These are phyloP conservation scores for Endotrypanum monterogeii DNA, from an alignment of 208 protist genomes.

Conservation along the genomic window DNA sequence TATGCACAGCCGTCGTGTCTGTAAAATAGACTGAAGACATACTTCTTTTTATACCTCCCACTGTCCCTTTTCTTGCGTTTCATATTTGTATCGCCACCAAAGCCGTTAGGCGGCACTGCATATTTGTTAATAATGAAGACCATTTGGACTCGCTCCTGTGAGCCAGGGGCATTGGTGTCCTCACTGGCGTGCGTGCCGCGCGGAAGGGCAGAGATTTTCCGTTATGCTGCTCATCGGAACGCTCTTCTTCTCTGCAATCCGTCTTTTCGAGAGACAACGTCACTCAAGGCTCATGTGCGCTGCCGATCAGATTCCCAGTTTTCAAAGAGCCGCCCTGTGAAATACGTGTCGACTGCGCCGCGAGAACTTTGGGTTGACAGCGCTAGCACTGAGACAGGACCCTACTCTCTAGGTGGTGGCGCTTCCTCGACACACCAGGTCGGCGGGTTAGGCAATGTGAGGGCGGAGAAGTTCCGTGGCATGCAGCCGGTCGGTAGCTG, in stretches of 20 bases:
- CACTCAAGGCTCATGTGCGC: background rate
- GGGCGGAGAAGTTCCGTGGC: background rate
- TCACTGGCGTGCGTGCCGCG: background rate
- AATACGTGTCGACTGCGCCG: slow-evolving; percentile 3
- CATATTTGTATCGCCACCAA: background rate
- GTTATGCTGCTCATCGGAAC: background rate
- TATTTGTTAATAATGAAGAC: background rate
- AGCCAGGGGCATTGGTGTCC: background rate
- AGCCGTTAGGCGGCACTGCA: background rate
- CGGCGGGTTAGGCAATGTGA: background rate
- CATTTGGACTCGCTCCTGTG: background rate
- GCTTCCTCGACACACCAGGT: background rate
- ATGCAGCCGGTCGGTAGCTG: background rate
- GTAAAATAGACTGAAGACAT: background rate
- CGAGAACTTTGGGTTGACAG: background rate
- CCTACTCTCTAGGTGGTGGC: background rate
- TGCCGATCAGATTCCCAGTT: background rate
- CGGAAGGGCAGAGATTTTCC: background rate
- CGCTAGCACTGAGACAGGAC: background rate
- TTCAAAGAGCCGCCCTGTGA: background rate
- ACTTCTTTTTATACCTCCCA: too few species aligned
- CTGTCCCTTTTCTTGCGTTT: background rate
- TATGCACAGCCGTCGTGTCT: background rate
- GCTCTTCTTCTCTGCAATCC: background rate
- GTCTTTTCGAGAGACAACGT: background rate